phyloP scores from a whole-genome alignment of 2,329 filamentous ascomycete genomes.

The Trichoderma koningii region DNA sequence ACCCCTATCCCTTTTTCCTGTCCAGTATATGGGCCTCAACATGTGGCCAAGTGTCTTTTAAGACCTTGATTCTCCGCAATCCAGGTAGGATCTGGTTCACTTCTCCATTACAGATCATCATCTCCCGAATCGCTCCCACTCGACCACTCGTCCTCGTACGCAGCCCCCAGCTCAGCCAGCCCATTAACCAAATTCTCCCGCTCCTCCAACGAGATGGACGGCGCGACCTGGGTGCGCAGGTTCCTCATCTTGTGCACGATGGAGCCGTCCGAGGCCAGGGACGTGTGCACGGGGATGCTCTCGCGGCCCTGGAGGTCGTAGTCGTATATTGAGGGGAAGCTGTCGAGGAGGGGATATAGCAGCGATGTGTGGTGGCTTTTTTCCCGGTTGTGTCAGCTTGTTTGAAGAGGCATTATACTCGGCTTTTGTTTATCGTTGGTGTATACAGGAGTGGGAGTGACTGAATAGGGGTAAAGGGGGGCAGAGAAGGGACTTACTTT shows the following conservation, averaged over 20 bases:
- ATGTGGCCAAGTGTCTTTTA: background rate
- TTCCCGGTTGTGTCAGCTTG: background rate
- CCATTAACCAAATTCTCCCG: constrained; percentile 81
- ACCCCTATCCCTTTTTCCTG: background rate
- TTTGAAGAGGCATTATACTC: background rate
- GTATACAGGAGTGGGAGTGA: too few relatives aligned
- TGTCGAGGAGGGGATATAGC: constrained; percentile 76
- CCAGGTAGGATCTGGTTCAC: too few relatives aligned
- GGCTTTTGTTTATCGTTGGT: too few relatives aligned
- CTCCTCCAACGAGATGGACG: constrained; percentile 71
- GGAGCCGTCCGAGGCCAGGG: constrained; percentile 72
- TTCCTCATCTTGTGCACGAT: constrained; percentile 69
- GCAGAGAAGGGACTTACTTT: constrained; percentile 31
- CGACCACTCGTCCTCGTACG: constrained; percentile 86
- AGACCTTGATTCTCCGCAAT: too few relatives aligned
- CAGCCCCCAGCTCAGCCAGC: constrained; percentile 79
- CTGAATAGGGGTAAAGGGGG: background rate
- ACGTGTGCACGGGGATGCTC: constrained; percentile 50
- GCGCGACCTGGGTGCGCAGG: constrained; percentile 64
- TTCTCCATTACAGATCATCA: constrained; percentile 47
- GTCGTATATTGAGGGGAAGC: constrained; percentile 76
- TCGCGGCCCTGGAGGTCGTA: constrained; percentile 40
- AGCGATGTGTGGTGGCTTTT: constrained; percentile 54
- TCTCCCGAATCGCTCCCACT: constrained; percentile 73
- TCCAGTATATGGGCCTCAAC: background rate